A percentile compares a stretch with the other conserved stretches of the same genome.
These are phyloP conservation scores for Polytolypa hystricis DNA, from an alignment of 2,329 filamentous ascomycete species.

Conservation along the genomic window DNA sequence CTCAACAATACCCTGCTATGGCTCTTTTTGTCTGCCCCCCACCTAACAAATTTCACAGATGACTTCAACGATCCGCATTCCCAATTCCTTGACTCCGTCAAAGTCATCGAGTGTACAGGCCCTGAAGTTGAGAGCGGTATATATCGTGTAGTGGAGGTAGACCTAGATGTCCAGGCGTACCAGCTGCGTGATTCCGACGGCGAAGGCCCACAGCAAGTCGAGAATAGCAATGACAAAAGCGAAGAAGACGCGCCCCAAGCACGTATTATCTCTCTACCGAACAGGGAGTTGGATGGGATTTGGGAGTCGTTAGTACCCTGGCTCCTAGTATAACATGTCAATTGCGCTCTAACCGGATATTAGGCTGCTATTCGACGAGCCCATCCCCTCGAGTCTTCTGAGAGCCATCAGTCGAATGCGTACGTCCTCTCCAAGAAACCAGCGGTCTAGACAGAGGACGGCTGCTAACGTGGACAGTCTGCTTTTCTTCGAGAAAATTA, in stretches of 20 bases:
- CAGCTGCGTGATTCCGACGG: conserved; percentile 17
- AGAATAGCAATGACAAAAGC: conserved; percentile 13
- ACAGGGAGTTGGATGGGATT: conserved; percentile 27
- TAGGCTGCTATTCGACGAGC: conserved; percentile 34
- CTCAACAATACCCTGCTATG: no score
- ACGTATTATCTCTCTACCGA: conserved; percentile 27
- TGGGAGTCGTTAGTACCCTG: conserved; percentile 32
- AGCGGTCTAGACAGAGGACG: neutral
- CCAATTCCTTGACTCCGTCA: conserved; percentile 23
- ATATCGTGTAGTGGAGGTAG: conserved; percentile 22
- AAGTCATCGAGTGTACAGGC: conserved; percentile 30
- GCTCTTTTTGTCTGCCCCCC: no score
- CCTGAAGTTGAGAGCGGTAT: conserved; percentile 15
- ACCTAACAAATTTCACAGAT: conserved; percentile 12
- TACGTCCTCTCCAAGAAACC: conserved; percentile 9
- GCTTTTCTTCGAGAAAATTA: conserved; percentile 24
- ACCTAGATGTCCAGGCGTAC: conserved; percentile 35
- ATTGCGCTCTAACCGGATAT: no score
- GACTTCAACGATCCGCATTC: conserved; percentile 16
- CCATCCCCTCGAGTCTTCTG: conserved; percentile 31
- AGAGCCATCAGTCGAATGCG: conserved; percentile 31
- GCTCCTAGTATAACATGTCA: no score
- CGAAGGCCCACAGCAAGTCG: conserved; percentile 1
- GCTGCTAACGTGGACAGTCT: conserved; percentile 12
- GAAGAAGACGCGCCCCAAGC: conserved; percentile 22